Base-by-base conservation (phyloP, 2,329 filamentous ascomycete species). In the Stemphylium beticola region DNA sequence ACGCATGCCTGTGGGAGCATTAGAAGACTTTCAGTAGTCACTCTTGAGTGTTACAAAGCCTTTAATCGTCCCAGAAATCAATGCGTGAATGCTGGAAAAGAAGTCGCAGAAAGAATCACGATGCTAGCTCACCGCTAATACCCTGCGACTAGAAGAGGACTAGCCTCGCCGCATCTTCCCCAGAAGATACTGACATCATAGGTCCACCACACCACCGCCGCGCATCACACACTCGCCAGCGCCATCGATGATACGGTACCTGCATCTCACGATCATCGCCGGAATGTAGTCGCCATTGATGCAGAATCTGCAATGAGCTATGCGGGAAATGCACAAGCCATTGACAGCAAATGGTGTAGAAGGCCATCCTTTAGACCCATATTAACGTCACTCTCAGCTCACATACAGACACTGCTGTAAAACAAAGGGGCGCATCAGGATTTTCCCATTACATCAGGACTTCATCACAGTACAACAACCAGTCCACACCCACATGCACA, bases 191-290 rank as follows among this genome's bases (percentile, higher is more conserved):
- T 55, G 53, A 55, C 53, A 55, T 55, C 53, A 55, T 55, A 17
- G 53, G 42, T 55, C 53, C 48, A 52, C 42, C 42, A 47, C 42
- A 52, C 44, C 20, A 41, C 41, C 9, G n/a, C 22, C 38, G 14
- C 32, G 41, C 53, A 55, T 55, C 53, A 48, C 42, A 18, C 34
- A n/a, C 29, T 50, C 40, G 47, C 48, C 31, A 39, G 32, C 14
- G 20, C 41, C 48, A 55, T 55, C 53, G 53, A 42, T 52, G 53
- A 52, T 55, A 33, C 41, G 46, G 40, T 47, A 37, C 42, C 48
- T 55, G 48, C 48, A 47, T 55, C 36, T 52, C 36, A 42, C 37
- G 41, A 29, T 55, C 42, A 55, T 52, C 42, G 42, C 22, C 11
- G 20, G 10, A 10, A 52, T 52, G 42, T 47, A 33, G 18, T 42